These are phyloP conservation scores for Ceratocystis papillata DNA, from an alignment of 2,329 filamentous ascomycete species.

Conservation along the genomic window DNA sequence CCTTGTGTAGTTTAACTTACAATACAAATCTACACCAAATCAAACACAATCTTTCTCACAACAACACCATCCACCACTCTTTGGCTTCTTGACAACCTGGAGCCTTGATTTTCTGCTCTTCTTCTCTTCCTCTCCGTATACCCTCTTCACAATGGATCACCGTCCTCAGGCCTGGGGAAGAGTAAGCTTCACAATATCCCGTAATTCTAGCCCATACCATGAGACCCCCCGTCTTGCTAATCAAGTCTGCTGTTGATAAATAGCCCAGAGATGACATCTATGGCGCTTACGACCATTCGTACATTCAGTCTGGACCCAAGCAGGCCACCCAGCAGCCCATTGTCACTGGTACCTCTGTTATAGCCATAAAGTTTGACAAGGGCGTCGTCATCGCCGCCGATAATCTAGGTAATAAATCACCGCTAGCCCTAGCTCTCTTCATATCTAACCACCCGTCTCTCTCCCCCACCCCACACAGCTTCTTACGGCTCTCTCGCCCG, in stretches of 20 bases:
- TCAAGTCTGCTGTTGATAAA: slow-evolving; percentile 15
- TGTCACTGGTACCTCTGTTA: slow-evolving; percentile 90
- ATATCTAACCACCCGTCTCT: not conserved
- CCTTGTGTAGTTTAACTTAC: not conserved
- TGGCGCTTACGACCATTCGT: slow-evolving; percentile 80
- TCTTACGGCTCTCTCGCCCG: slow-evolving; percentile 95
- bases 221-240: slow-evolving; percentile 23
- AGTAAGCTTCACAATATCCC: slow-evolving; percentile 40
- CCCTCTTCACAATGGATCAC: slow-evolving; percentile 50
- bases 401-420: slow-evolving; percentile 62
- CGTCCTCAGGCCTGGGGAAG: slow-evolving; percentile 62
- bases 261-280: slow-evolving; percentile 97
- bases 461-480: slow-evolving; percentile 42
- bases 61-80: not conserved
- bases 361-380: slow-evolving; percentile 90
- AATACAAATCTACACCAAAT: not conserved
- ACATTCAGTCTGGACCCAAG: slow-evolving; percentile 64
- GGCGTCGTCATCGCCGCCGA: slow-evolving; percentile 95
- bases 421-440: slow-evolving; percentile 11
- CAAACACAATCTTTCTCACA: not conserved
- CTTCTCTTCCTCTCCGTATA: slow-evolving; percentile 7
- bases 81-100: not conserved
- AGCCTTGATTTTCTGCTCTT: not conserved
- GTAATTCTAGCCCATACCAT: not conserved
- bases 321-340: slow-evolving; percentile 85